These are phyloP conservation scores for Podaxis sp. DNA, from an alignment of 768 basidiomycete species.

Conservation along the genomic window DNA sequence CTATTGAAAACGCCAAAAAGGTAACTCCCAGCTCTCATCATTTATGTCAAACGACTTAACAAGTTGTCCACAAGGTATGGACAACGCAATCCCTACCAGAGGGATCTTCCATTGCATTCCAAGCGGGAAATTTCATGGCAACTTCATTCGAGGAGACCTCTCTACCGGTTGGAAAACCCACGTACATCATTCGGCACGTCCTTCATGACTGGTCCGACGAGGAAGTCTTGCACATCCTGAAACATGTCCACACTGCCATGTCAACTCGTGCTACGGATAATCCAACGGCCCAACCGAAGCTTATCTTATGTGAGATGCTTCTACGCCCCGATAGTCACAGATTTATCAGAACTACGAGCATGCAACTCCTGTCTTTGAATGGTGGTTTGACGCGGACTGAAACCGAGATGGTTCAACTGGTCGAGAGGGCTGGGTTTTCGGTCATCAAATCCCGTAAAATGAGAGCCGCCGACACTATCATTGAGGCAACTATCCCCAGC, in stretches of 20 bases:
- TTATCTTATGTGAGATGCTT: slow-evolving; percentile 8
- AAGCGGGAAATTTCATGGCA: slow-evolving; percentile 7
- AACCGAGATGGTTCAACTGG: not conserved
- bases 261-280: not conserved
- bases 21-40: not conserved
- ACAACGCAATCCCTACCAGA: not conserved
- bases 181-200: slow-evolving; percentile 12
- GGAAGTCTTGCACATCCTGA: slow-evolving; percentile 4
- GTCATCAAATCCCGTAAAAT: not conserved
- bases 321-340: not conserved
- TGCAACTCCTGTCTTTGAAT: slow-evolving; percentile 7
- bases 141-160: not conserved
- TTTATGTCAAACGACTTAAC: not conserved
- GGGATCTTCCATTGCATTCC: not conserved
- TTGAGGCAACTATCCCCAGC: slow-evolving; percentile 2
- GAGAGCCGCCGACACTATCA: slow-evolving; percentile 7
- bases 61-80: not conserved
- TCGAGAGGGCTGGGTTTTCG: slow-evolving; percentile 6
- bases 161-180: slow-evolving; percentile 4
- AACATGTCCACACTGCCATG: slow-evolving; percentile 8
- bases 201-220: slow-evolving; percentile 11
- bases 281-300: not conserved
- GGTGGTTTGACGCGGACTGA: slow-evolving; percentile 5
- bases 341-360: slow-evolving; percentile 6
- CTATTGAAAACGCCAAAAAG: slow-evolving; percentile 6